These are phyloP conservation scores for Porcisia hertigi DNA, from an alignment of 208 protist species.

Conservation along the genomic window DNA sequence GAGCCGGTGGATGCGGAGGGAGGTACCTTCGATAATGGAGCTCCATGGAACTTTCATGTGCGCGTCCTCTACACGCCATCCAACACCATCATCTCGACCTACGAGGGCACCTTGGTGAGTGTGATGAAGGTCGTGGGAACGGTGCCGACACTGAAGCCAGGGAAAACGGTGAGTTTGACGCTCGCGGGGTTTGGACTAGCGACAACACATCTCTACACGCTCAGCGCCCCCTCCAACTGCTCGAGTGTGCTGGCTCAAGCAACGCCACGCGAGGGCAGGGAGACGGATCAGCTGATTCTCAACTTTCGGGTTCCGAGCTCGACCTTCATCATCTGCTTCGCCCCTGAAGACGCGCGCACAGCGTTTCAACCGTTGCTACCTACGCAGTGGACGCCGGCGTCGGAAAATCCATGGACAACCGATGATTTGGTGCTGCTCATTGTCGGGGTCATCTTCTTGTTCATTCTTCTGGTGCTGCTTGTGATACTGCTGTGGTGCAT, in stretches of 20 bases:
- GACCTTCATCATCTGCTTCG: constrained; percentile 70
- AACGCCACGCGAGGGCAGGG: constrained; percentile 17
- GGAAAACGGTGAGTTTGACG: constrained; percentile 27
- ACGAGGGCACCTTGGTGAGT: constrained; percentile 53
- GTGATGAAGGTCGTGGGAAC: constrained; percentile 33
- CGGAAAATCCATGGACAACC: constrained; percentile 38
- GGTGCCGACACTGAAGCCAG: constrained; percentile 21
- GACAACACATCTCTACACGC: constrained; percentile 59
- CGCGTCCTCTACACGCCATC: constrained; percentile 30
- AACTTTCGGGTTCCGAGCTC: constrained; percentile 33
- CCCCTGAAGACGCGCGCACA: constrained; percentile 44
- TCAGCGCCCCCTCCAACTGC: constrained; percentile 42
- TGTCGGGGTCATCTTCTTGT: constrained; percentile 71
- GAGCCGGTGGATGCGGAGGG: not conserved
- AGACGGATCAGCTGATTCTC: constrained; percentile 36
- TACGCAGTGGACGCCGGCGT: constrained; percentile 17
- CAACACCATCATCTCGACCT: constrained; percentile 22
- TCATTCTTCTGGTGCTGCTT: constrained; percentile 72
- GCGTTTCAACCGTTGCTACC: constrained; percentile 42
- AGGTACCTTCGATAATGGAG: constrained; percentile 7
- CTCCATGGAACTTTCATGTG: constrained; percentile 33
- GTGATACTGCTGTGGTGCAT: constrained; percentile 69
- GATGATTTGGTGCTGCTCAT: constrained; percentile 72
- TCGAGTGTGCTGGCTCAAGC: constrained; percentile 17
- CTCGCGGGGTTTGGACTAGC: constrained; percentile 60